Evolutionary conservation across 2,329 filamentous ascomycete genomes (phyloP), one percentile per base, ranked within the genome.

Genomic region (Phyllosticta ampelicida): DNA sequence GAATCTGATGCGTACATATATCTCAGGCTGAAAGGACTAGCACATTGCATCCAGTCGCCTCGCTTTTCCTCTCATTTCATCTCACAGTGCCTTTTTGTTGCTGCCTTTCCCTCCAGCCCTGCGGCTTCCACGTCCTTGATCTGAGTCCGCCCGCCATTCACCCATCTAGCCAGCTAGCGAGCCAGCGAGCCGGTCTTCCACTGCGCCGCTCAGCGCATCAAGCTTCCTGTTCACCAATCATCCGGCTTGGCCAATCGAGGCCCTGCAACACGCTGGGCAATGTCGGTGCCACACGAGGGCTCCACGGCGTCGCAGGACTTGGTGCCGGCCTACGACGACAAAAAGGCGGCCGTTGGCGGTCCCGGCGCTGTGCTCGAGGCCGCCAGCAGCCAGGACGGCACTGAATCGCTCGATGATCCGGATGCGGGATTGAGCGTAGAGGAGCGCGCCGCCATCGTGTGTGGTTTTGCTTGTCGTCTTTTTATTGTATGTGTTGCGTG

Each of bases 381-480:
- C 10, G 55, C 48, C 10, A 26, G 48, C 10, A 26, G 48, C n/a
- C 18, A 44, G 19, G 53, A 61, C 20, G 59, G 61, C 26, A 44
- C 36, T n/a, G 6, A 4, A 58, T 68, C 11, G 49, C 58, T 23
- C 21, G 64, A 77, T 9, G 81, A 86, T 64, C 82, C 82, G 0
- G 86, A 90, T 70, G 84, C 80, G 53, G 82, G 83, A 8, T 71
- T 87, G 63, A 84, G 78, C 48, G 79, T 80, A 1, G 83, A 82
- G 62, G 86, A 89, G 67, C 79, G 74, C 62, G 79, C 79, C 23
- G 77, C 72, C 53, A 80, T 83, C 65, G 86, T 88, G 73, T 62
- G 80, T 71, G 5, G 23, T 13, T n/a, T 6, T 29, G 11, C 6
- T 19, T 16, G 10, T n/a, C n/a, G n/a, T n/a, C n/a, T n/a, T n/a